Base-by-base conservation (phyloP, 2,329 filamentous ascomycete genomes). In the Colletotrichum euphorbiae region DNA sequence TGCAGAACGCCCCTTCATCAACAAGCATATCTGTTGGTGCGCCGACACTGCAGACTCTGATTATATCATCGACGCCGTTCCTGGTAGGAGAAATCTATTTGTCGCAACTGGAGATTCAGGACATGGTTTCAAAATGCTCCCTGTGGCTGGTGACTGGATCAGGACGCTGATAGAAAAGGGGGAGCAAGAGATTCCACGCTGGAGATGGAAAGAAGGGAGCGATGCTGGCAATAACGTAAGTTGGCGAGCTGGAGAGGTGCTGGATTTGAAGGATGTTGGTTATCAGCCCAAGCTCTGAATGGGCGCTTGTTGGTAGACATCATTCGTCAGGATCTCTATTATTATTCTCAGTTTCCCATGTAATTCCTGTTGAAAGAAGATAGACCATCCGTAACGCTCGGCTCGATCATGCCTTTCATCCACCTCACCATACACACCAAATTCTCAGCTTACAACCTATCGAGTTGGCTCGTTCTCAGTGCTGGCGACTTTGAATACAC, bases 61-160 rank as follows among this genome's bases (percentile, higher is more conserved):
- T 43, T 90, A 84, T 70, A 81, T 88, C 46, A 82, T 90, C 40
- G 88, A 90, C 72, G 86, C 82, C 62, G 83, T 89, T 1, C 87
- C 87, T 0, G 74, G 78, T 0, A 85, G 80, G 2, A 75, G 77
- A 2, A 82, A 80, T 0, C 77, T 89, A 3, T 75, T 89, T 2
- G 73, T 88, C 0, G 70, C 85, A 0, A 83, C 85, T 0, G 87
- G 87, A 0, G 88, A 90, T 72, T 90, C 87, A 1, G 88, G 87
- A 0, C 87, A 90, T 72, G 86, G 83, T 0, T 89, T 89, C 75
- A 89, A 90, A 76, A 88, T 89, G 85, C 80, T 90, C 55, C 87
- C 87, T 0, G 80, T 88, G 31, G 77, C 84, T 6, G 87, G 87
- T 0, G 72, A 76, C 19, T 89, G 84, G 80, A 81, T 87, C 2